Conservation (phyloP, 78 protist genomes). For the Tieghemostelium lacteum region DNA sequence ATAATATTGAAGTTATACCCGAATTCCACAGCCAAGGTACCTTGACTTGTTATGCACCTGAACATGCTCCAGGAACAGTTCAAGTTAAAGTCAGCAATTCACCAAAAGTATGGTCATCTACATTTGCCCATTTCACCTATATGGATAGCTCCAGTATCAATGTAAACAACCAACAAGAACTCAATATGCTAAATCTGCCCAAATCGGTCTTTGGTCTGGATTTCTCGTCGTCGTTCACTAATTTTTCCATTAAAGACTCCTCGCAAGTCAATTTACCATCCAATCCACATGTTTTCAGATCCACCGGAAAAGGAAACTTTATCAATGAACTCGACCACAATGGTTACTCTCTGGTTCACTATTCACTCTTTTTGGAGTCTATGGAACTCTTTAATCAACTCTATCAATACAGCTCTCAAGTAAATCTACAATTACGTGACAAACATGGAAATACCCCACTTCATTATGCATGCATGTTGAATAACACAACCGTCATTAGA, state of each 20-base stretch:
- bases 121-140: conserved; percentile 51
- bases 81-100: conserved; percentile 75
- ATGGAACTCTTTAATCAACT: neutral
- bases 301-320: neutral
- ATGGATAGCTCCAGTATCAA: conserved; percentile 3
- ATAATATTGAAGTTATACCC: conserved; percentile 75
- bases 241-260: conserved; percentile 13
- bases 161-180: neutral
- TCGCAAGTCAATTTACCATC: neutral
- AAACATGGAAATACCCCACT: conserved; percentile 67
- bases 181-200: neutral
- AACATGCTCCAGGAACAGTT: conserved; percentile 79
- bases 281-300: neutral
- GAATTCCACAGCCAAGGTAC: conserved; percentile 73
- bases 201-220: conserved; percentile 41
- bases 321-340: neutral
- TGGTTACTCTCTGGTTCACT: conserved; percentile 11
- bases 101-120: conserved; percentile 51
- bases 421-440: conserved; percentile 12
- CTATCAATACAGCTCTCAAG: neutral
- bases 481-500: neutral
- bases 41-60: conserved; percentile 73
- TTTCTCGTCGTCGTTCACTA: conserved; percentile 36
- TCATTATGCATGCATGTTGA: conserved; percentile 55
- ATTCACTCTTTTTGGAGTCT: neutral